These are phyloP conservation scores for Yamadazyma sp. DNA, from an alignment of 805 yeast genomes.

Conservation along the genomic window DNA sequence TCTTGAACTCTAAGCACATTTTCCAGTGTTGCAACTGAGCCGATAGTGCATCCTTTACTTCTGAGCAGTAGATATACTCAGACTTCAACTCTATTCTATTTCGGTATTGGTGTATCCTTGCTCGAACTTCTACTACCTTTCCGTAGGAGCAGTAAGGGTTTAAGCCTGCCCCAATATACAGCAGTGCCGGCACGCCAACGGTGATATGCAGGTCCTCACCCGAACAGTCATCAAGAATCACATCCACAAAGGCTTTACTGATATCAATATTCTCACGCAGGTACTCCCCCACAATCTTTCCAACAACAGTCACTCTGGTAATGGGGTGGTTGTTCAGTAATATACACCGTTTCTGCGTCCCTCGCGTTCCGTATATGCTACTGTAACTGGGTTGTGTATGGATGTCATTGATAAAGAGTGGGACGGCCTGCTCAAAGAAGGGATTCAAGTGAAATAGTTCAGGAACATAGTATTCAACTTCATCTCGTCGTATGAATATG, in stretches of 20 bases:
- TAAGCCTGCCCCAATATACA: conserved; percentile 18
- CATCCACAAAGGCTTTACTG: conserved; percentile 15
- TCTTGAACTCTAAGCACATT: not conserved
- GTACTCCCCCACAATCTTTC: conserved; percentile 27
- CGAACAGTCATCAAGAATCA: conserved; percentile 38
- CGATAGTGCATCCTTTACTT: not conserved
- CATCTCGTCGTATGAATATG: conserved; percentile 27
- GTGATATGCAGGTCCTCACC: conserved; percentile 27
- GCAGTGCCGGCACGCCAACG: conserved; percentile 19
- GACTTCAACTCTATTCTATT: conserved; percentile 14
- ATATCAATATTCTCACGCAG: conserved; percentile 14
- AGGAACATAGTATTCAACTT: conserved; percentile 31
- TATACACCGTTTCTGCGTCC: conserved; percentile 12
- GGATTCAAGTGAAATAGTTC: conserved; percentile 35
- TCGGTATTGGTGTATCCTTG: conserved; percentile 5
- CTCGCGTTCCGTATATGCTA: conserved; percentile 22
- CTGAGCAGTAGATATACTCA: conserved; percentile 9
- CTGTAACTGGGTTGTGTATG: conserved; percentile 11
- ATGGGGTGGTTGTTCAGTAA: conserved; percentile 38
- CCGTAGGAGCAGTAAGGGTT: conserved; percentile 22
- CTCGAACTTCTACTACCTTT: conserved; percentile 27
- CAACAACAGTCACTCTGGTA: conserved; percentile 22
- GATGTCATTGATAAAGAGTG: conserved; percentile 34
- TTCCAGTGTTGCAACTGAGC: not conserved
- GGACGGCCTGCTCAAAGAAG: conserved; percentile 19